Evolutionary conservation across 73 alveolate genomes (phyloP).

Genomic region (Paramecium octaurelia): DNA sequence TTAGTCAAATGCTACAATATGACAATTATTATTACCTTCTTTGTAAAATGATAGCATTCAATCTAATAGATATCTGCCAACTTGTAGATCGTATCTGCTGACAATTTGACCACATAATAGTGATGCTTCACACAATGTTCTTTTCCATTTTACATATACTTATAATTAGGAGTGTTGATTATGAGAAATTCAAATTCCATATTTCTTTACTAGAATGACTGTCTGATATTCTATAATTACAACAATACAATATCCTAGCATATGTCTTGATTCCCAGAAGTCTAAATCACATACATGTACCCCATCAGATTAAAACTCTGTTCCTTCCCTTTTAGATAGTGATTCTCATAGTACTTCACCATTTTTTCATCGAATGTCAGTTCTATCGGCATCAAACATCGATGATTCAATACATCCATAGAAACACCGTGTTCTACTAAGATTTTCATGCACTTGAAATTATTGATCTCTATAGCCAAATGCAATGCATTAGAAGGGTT

Average conservation of each 20-base stretch:
- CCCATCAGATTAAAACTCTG: background rate
- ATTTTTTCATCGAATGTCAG: background rate
- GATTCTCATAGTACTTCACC: background rate
- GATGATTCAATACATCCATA: background rate
- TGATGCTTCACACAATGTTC: background rate
- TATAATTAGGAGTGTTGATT: background rate
- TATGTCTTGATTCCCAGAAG: background rate
- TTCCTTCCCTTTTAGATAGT: background rate
- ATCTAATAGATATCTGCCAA: background rate
- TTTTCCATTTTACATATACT: background rate
- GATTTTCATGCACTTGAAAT: background rate
- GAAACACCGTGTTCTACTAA: background rate
- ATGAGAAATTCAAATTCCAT: background rate
- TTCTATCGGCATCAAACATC: background rate
- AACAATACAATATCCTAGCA: background rate
- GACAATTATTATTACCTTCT: too few species aligned
- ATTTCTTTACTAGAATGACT: background rate
- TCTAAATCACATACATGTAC: background rate
- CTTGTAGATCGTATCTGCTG: background rate
- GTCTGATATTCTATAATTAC: background rate
- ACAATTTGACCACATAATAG: background rate
- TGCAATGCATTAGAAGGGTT: constrained; percentile 35
- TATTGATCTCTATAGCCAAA: background rate
- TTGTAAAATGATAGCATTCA: constrained; percentile 18
- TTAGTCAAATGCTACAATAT: background rate